Percentiles rank a stretch among this genome's conserved stretches.
Evolutionary conservation across 2,329 filamentous ascomycete species (phyloP).

Genomic region (Talaromyces sp.): DNA sequence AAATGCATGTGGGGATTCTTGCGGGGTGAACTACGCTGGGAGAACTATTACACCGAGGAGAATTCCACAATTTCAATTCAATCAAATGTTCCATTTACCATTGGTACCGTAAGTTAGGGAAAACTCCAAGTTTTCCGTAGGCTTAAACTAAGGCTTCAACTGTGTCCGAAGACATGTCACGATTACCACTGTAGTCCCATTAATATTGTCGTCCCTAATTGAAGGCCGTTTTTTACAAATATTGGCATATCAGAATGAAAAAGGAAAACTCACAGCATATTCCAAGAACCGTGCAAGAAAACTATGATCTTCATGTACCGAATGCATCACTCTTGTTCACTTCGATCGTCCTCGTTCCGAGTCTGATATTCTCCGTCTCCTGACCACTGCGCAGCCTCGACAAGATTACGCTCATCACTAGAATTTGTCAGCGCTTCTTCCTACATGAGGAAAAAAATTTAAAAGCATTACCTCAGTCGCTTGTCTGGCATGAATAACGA

Average conservation of each 20-base stretch:
- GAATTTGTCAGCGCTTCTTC: not conserved
- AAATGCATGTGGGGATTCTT: not conserved
- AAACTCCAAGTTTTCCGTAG: not conserved
- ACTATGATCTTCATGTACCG: not conserved
- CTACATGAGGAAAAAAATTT: not conserved
- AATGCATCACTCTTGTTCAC: not conserved
- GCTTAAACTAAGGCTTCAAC: not conserved
- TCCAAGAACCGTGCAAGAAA: not conserved
- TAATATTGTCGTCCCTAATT: not conserved
- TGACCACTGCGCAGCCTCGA: not conserved
- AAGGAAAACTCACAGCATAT: not conserved
- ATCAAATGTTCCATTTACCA: not conserved
- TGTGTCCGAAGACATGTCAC: not conserved
- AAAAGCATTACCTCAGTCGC: not conserved
- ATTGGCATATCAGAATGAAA: not conserved
- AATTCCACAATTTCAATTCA: not conserved
- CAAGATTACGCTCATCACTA: not conserved
- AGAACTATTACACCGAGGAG: not conserved
- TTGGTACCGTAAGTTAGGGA: not conserved
- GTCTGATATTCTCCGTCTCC: not conserved
- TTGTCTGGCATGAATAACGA: conserved; percentile 1
- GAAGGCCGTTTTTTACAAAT: not conserved
- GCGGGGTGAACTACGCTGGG: not conserved
- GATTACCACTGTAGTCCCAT: not conserved
- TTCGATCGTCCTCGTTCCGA: not conserved